Conservation (phyloP, 768 basidiomycete genomes). For the Tricholoma sp. region DNA sequence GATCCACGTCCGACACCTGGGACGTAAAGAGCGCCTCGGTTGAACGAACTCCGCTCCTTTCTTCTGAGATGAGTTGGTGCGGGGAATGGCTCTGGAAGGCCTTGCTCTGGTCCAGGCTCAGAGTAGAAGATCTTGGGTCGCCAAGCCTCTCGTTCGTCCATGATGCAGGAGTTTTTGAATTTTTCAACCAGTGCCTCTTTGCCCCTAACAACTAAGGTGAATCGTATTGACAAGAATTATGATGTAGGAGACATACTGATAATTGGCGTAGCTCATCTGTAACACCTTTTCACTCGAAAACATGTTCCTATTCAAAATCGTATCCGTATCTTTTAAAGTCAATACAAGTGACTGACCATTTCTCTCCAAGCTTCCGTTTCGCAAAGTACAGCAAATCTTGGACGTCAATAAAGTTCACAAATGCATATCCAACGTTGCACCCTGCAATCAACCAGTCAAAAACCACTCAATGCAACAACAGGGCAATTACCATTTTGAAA, state of each 20-base stretch:
- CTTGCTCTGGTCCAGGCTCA: slow-evolving; percentile 61
- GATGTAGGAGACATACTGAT: slow-evolving; percentile 57
- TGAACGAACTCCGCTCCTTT: slow-evolving; percentile 79
- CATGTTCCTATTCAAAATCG: slow-evolving; percentile 61
- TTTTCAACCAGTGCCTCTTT: slow-evolving; percentile 89
- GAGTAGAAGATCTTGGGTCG: slow-evolving; percentile 84
- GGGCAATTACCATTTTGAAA: slow-evolving; percentile 63
- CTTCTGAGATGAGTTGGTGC: slow-evolving; percentile 74
- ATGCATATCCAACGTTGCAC: slow-evolving; percentile 79
- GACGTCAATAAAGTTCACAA: slow-evolving; percentile 85
- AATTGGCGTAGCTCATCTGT: slow-evolving; percentile 90
- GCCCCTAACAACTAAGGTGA: slow-evolving; percentile 43
- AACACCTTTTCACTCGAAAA: slow-evolving; percentile 88
- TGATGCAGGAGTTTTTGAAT: slow-evolving; percentile 87
- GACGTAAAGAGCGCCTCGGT: slow-evolving; percentile 68
- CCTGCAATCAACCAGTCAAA: slow-evolving; percentile 31
- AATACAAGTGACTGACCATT: slow-evolving; percentile 50
- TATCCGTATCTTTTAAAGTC: slow-evolving; percentile 2
- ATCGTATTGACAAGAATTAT: slow-evolving; percentile 3
- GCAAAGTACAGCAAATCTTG: slow-evolving; percentile 75
- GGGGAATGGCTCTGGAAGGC: slow-evolving; percentile 77
- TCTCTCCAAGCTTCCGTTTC: slow-evolving; percentile 66
- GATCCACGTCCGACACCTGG: slow-evolving; percentile 14
- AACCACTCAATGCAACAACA: not conserved
- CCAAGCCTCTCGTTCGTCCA: slow-evolving; percentile 83